These are phyloP conservation scores for Rubia occidens DNA, from an alignment of 305 asterid species.

Conservation along the genomic window DNA sequence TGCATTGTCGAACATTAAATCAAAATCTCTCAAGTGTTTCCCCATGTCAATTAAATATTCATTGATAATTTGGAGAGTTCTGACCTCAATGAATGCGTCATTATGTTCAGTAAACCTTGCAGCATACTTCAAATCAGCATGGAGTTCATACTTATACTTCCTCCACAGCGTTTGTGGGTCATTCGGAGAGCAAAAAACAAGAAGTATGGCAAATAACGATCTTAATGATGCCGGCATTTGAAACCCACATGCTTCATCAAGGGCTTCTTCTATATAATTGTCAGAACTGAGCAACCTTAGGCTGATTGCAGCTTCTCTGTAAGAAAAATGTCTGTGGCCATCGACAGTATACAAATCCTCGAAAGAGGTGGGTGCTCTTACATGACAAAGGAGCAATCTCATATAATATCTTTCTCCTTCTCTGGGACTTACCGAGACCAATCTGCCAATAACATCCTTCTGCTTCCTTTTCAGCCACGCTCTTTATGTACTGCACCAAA, in stretches of 20 bases:
- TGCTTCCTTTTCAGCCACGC: neutral
- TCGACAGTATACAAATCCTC: neutral
- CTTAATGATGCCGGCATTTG: neutral
- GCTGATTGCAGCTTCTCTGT: neutral
- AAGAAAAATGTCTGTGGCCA: neutral
- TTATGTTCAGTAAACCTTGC: too few species aligned
- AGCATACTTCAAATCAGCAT: neutral
- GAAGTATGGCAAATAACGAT: neutral
- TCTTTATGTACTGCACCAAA: neutral
- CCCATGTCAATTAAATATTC: neutral
- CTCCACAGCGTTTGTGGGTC: neutral
- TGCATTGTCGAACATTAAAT: neutral
- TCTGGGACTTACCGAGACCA: neutral
- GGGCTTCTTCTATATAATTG: neutral
- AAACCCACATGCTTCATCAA: neutral
- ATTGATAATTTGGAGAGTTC: neutral
- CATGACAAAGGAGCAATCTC: neutral
- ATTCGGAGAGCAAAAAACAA: neutral
- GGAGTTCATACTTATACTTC: neutral
- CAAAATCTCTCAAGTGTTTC: neutral
- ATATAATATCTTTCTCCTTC: slow-evolving; percentile 9
- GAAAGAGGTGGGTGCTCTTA: neutral
- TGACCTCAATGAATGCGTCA: neutral
- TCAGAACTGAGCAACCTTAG: neutral
- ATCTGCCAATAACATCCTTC: neutral